Percentiles rank a stretch among this genome's conserved stretches.
Conservation (phyloP, 257 asterid genomes). For the Nicotiana sylvestris region DNA sequence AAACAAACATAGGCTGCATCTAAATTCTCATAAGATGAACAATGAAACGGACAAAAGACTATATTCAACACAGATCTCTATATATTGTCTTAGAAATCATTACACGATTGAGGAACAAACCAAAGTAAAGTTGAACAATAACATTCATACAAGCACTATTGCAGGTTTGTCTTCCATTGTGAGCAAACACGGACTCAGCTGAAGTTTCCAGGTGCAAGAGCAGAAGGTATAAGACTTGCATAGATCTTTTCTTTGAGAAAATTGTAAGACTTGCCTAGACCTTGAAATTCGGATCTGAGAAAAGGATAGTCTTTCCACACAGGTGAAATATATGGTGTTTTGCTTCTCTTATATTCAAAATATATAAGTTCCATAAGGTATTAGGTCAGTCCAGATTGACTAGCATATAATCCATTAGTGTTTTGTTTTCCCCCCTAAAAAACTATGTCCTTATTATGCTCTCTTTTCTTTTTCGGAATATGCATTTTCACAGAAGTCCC, state of each 20-base stretch:
- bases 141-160: too few relatives aligned
- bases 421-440: neutral
- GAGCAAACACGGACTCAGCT: neutral
- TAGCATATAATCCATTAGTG: neutral
- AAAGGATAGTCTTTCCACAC: neutral
- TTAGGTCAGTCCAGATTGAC: neutral
- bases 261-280: neutral
- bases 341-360: neutral
- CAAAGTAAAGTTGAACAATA: too few relatives aligned
- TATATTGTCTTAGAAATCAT: too few relatives aligned
- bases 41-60: too few relatives aligned
- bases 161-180: too few relatives aligned
- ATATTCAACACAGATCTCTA: too few relatives aligned
- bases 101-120: too few relatives aligned
- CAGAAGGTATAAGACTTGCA: neutral
- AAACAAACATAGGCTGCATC: too few relatives aligned
- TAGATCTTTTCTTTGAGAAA: neutral
- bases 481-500: neutral
- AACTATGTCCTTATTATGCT: neutral
- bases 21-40: too few relatives aligned
- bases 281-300: neutral
- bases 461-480: neutral
- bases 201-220: neutral
- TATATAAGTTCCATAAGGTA: too few relatives aligned
- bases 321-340: neutral